Conservation (phyloP, 139 green algal species). For the Tetraselmis striata region DNA sequence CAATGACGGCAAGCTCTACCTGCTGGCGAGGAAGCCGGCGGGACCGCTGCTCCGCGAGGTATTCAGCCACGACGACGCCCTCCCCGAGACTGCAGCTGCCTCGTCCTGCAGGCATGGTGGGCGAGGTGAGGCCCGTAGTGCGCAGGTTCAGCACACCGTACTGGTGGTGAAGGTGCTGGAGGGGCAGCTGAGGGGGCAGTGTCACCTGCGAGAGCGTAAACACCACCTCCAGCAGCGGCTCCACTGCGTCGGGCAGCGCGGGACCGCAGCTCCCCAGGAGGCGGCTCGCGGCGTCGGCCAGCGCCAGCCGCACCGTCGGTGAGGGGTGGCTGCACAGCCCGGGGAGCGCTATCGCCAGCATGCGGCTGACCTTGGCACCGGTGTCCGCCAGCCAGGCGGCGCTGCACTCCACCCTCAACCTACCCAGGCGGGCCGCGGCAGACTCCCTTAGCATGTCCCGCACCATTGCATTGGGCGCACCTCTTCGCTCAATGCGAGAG, state of each 20-base stretch:
- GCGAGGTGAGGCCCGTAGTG: no score
- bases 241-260: constrained; percentile 20
- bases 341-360: constrained; percentile 47
- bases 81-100: neutral
- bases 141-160: no score
- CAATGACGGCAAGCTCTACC: no score
- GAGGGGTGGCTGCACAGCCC: constrained; percentile 40
- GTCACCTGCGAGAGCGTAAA: constrained; percentile 45
- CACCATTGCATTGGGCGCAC: no score
- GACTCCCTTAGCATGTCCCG: no score
- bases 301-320: constrained; percentile 37
- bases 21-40: no score
- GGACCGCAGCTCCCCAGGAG: constrained; percentile 33
- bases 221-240: constrained; percentile 44
- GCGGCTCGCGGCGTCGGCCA: constrained; percentile 23
- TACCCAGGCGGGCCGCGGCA: neutral
- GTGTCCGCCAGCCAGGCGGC: constrained; percentile 37
- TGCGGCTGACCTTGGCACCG: constrained; percentile 21
- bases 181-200: neutral
- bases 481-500: no score
- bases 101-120: neutral
- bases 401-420: constrained; percentile 27
- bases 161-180: no score
- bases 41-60: no score
- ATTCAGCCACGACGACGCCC: neutral